Base-by-base conservation (phyloP, 805 yeast species). In the Saturnispora halmiae region DNA sequence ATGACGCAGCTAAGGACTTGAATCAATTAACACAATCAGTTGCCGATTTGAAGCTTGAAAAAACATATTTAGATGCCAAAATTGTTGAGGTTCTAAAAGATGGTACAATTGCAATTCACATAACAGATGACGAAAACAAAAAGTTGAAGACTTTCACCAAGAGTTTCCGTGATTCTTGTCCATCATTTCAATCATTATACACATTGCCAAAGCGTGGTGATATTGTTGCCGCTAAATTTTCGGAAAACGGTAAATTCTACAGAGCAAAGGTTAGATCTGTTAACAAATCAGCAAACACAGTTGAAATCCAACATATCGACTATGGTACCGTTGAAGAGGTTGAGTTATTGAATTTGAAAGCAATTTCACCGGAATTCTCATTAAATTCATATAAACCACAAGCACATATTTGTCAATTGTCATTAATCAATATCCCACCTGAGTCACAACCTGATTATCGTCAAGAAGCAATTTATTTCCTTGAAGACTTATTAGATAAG, bases 391-490 rank as follows among this genome's bases (percentile, higher is more conserved):
- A 58, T 34, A 72, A 77, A 33, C 65, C 73, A 10, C 79, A 78
- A 54, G 79, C 80, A 11, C 75, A 68, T 51, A 63, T 71, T n/a
- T 68, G 72, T 24, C 64, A 58, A 39, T 65, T 81, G 48, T 71
- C 78, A 18, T 67, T 70, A 51, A 57, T 81, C 34, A 66, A 61
- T 43, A 61, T 73, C 36, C 85, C 88, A 4, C 82, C 85, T 3
- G 50, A 65, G 8, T 60, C 64, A 41, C 75, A 76, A 27, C 64
- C 66, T 21, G 79, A 75, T 47, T 79, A 75, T 56, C 62, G 68
- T 39, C 60, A 66, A 14, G 79, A 73, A 22, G 77, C 79, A 4
- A 59, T 74, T 39, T 69, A 69, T 42, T 67, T 65, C 31, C 62
- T 79, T 43, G 79, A 74, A 45, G 80, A 74, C 39, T 58, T 73